phyloP scores from a whole-genome alignment of 1,284 basidiomycete species.

The Pascua sp. region DNA sequence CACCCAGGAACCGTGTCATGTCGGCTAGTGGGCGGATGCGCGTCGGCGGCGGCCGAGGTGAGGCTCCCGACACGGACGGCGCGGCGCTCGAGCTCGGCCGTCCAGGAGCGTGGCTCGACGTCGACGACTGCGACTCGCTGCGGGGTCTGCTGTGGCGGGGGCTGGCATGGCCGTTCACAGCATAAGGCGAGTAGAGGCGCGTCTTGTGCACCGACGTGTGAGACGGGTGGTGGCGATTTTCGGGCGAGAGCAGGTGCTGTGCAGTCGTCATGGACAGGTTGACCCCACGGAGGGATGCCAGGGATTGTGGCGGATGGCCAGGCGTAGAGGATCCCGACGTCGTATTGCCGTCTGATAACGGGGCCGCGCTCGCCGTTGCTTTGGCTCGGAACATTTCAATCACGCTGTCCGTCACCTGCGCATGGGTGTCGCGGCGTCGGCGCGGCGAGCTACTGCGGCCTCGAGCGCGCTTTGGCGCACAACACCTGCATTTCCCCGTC shows the following conservation, averaged over 20 bases:
- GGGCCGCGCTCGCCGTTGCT: conserved; percentile 18
- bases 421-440: conserved; percentile 3
- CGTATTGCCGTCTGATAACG: not conserved
- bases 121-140: conserved; percentile 16
- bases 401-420: conserved; percentile 24
- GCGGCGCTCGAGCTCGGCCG: not conserved
- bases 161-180: conserved; percentile 25
- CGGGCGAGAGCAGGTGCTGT: conserved; percentile 25
- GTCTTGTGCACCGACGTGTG: conserved; percentile 49
- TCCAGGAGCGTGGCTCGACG: not conserved
- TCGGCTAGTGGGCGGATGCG: conserved; percentile 37
- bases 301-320: conserved; percentile 1
- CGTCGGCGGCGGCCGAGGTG: conserved; percentile 12
- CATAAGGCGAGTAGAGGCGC: conserved; percentile 49
- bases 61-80: not conserved
- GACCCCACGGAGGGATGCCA: not conserved
- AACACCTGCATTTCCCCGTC: conserved; percentile 57
- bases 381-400: conserved; percentile 35
- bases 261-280: conserved; percentile 12
- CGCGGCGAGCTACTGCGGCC: not conserved
- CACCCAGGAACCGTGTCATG: conserved; percentile 39
- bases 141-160: conserved; percentile 24
- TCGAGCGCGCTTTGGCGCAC: conserved; percentile 46
- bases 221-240: conserved; percentile 40
- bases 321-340: conserved; percentile 18